These are phyloP conservation scores for Sarocladium strictum DNA, from an alignment of 2,329 filamentous ascomycete species.

Conservation along the genomic window DNA sequence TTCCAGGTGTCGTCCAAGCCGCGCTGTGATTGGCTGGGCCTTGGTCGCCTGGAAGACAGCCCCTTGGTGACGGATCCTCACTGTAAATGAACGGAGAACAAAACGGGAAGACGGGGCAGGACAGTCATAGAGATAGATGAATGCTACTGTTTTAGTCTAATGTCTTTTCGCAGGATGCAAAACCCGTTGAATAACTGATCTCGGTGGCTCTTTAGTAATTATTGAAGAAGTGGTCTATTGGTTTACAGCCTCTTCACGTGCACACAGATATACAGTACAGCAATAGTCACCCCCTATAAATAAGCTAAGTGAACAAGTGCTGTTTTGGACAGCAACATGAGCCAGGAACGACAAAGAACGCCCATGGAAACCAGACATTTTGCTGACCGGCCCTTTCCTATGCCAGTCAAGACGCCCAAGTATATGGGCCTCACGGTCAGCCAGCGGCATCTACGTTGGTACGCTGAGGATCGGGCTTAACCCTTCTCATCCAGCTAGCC, in stretches of 20 bases:
- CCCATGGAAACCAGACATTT: conserved; percentile 14
- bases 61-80: background rate
- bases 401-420: background rate
- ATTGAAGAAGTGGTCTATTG: too few species aligned
- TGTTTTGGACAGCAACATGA: background rate
- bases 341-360: conserved; percentile 6
- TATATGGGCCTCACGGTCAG: background rate
- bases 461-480: background rate
- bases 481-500: background rate
- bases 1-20: conserved; percentile 19
- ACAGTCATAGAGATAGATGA: too few species aligned
- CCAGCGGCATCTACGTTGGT: background rate
- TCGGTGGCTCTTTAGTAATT: too few species aligned
- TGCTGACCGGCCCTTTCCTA: conserved; percentile 10
- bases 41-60: background rate
- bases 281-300: too few species aligned
- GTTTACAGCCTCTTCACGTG: too few species aligned
- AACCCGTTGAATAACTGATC: too few species aligned
- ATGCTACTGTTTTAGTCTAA: too few species aligned
- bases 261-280: too few species aligned
- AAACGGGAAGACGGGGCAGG: too few species aligned
- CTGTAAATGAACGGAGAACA: background rate
- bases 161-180: too few species aligned
- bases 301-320: too few species aligned
- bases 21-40: conserved; percentile 19